Evolutionary conservation across 2,329 filamentous ascomycete species (phyloP).

Genomic region (Aureobasidium lini): DNA sequence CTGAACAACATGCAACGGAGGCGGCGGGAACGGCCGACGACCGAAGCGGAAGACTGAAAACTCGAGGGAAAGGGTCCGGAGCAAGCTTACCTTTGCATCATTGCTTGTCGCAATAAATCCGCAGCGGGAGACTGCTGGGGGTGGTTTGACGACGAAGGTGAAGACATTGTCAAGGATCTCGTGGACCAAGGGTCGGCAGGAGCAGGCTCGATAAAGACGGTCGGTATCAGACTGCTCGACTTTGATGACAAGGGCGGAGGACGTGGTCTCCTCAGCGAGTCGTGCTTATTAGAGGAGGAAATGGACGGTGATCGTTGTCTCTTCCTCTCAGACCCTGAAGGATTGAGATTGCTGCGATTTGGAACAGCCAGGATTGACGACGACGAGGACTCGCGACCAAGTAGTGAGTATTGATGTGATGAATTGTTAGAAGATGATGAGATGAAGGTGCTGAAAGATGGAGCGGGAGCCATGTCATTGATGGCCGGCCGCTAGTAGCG

Average conservation of each 20-base stretch:
- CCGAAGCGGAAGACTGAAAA: conserved; percentile 1
- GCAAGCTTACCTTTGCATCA: conserved; percentile 50
- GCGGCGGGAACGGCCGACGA: background rate
- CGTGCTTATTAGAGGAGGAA: conserved; percentile 5
- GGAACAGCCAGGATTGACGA: conserved; percentile 12
- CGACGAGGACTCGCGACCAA: background rate
- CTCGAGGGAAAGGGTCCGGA: conserved; percentile 16
- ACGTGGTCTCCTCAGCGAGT: conserved; percentile 17
- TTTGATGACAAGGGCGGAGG: conserved; percentile 28
- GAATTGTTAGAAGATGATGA: conserved; percentile 2
- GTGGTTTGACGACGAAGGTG: conserved; percentile 37
- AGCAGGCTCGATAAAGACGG: conserved; percentile 28
- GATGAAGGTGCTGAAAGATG: background rate
- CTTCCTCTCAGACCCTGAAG: conserved; percentile 9
- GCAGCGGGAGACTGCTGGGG: conserved; percentile 37
- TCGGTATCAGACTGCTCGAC: conserved; percentile 38
- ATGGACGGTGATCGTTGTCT: conserved; percentile 9
- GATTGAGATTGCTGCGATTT: conserved; percentile 9
- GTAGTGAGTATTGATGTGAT: background rate
- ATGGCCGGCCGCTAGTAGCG: background rate
- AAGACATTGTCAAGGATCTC: conserved; percentile 19
- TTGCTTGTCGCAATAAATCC: conserved; percentile 51
- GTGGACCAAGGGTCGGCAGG: conserved; percentile 21
- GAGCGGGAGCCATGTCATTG: conserved; percentile 12
- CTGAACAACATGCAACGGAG: background rate